Evolutionary conservation across 768 basidiomycete species (phyloP), one percentile per base, ranked within the genome.

Genomic region (Termitomyces sp.): DNA sequence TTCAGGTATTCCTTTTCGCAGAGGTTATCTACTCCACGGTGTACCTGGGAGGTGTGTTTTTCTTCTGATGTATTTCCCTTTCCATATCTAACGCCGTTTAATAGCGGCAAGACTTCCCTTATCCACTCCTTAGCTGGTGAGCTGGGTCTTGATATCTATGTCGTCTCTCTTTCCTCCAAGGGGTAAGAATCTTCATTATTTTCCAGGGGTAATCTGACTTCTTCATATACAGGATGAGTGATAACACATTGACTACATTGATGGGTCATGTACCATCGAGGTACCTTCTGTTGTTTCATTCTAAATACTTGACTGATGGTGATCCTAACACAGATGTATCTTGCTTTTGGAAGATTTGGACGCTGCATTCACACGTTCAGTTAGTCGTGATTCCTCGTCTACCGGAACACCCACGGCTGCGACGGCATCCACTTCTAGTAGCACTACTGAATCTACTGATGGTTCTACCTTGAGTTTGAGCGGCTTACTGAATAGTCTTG

Each of bases 311-410:
- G 60, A 53, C 65, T 63, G 56, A 43, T 60, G 58, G 67, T 59
- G 66, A 59, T 63, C 34, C 51, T 51, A 59, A n/a, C 53, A 53
- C 67, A 92, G 92, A 79, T 94, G 92, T 80, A 93, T 96, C 63
- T 81, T 96, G 67, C 88, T 96, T 74, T 83, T 96, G 72, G 94
- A 96, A 77, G 94, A 96, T 81, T 83, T 96, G 67, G 92, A 94
- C 72, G 92, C 92, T 59, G 92, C 92, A 32, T 94, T 94, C 78
- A 94, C 92, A 65, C 88, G 91, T 54, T 89, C 87, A 59, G 87
- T 93, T 70, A 88, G 85, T 73, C 92, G 92, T 76, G 92, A 93
- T 73, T 78, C 85, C 50, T 82, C 75, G 14, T 92, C 92, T 10
- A 94, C 92, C 29, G 92, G 92, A 42, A 76, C 81, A 29, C 92